phyloP scores from a whole-genome alignment of 305 asterid species.

The Fraxinus velutina region DNA sequence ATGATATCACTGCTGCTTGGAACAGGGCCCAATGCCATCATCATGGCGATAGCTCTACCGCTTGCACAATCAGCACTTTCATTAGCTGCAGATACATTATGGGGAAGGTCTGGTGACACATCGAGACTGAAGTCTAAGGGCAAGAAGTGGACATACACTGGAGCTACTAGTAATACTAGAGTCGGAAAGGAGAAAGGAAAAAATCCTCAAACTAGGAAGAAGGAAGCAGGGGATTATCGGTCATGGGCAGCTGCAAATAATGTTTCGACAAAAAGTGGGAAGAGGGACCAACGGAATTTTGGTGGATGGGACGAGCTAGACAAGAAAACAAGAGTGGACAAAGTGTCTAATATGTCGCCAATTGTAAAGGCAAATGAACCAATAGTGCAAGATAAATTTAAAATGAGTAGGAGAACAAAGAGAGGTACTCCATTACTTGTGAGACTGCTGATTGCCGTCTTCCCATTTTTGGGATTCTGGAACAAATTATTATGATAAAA shows the following conservation, averaged over 20 bases:
- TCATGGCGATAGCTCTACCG: constrained; percentile 68
- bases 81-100: constrained; percentile 46
- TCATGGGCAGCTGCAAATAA: constrained; percentile 50
- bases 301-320: constrained; percentile 93
- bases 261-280: constrained; percentile 22
- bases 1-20: constrained; percentile 48
- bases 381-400: constrained; percentile 24
- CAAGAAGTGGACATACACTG: constrained; percentile 39
- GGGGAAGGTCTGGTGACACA: constrained; percentile 38
- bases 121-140: constrained; percentile 39
- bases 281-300: constrained; percentile 28
- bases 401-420: constrained; percentile 45
- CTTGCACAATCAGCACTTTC: constrained; percentile 70
- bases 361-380: constrained; percentile 17
- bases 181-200: constrained; percentile 35
- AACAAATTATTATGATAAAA: constrained; percentile 35
- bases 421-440: constrained; percentile 42
- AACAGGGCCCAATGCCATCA: constrained; percentile 44
- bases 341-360: constrained; percentile 19
- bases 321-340: no score
- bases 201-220: constrained; percentile 31
- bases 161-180: constrained; percentile 31
- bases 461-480: constrained; percentile 62
- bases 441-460: constrained; percentile 50
- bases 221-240: constrained; percentile 36